Evolutionary conservation across 441 rosid species (phyloP).

Genomic region (Corymbia calophylla): DNA sequence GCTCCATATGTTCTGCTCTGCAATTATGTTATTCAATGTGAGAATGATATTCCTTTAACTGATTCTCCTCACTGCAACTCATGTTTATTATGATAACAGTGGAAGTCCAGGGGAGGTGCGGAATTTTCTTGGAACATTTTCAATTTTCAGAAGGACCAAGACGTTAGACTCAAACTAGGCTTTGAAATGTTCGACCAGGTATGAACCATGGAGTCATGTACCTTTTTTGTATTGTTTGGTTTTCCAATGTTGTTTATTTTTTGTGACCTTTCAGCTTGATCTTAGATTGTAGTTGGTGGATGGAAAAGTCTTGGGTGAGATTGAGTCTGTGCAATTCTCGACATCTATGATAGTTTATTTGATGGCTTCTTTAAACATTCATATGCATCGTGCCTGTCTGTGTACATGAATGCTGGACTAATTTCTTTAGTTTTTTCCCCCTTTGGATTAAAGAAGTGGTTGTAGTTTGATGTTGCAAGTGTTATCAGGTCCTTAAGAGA

Average conservation of each 20-base stretch:
- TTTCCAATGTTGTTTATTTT: background rate
- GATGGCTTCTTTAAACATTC: background rate
- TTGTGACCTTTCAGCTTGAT: background rate
- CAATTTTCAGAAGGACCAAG: slow-evolving; percentile 81
- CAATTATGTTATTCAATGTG: background rate
- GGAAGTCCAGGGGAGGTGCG: slow-evolving; percentile 69
- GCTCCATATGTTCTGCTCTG: background rate
- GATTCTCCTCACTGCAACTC: background rate
- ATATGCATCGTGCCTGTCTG: background rate
- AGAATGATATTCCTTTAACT: background rate
- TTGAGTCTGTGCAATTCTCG: background rate
- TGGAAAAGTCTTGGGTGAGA: background rate
- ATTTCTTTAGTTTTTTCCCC: background rate
- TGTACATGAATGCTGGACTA: background rate
- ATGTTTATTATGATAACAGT: slow-evolving; percentile 34
- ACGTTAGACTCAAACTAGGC: slow-evolving; percentile 75
- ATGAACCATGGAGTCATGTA: background rate
- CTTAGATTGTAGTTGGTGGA: background rate
- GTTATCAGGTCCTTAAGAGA: background rate
- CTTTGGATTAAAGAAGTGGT: background rate
- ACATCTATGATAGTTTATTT: background rate
- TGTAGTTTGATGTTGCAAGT: background rate
- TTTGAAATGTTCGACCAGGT: slow-evolving; percentile 74
- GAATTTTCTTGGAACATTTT: slow-evolving; percentile 68
- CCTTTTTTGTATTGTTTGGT: background rate